Conservation (phyloP, 1,284 basidiomycete species). For the Agaricales sp. region DNA sequence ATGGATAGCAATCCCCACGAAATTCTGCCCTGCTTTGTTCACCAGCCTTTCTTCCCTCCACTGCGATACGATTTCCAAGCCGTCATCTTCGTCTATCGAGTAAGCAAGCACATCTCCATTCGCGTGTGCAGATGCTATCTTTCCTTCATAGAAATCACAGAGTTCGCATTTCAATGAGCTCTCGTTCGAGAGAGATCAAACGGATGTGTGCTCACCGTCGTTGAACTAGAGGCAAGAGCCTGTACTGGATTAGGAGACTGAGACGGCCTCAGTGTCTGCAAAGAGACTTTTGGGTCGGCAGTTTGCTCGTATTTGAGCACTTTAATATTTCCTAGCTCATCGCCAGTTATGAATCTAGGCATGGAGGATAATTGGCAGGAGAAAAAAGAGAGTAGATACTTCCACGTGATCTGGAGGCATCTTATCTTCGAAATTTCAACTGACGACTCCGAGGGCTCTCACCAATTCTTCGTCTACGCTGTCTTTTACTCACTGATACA, state of each 20-base stretch:
- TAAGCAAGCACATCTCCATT: constrained; percentile 42
- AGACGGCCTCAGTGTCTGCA: constrained; percentile 21
- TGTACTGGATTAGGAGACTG: constrained; percentile 30
- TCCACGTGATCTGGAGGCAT: neutral
- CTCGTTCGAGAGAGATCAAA: constrained; percentile 8
- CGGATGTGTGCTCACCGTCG: constrained; percentile 26
- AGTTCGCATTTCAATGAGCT: neutral
- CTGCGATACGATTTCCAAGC: constrained; percentile 25
- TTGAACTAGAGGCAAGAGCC: constrained; percentile 18
- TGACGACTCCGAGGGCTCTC: neutral
- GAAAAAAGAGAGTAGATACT: neutral
- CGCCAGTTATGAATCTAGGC: constrained; percentile 59
- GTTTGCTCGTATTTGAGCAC: constrained; percentile 30
- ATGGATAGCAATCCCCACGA: constrained; percentile 45
- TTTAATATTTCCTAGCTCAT: constrained; percentile 67
- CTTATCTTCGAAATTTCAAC: neutral
- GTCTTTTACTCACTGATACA: no score
- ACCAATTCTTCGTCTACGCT: neutral
- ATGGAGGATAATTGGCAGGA: constrained; percentile 23
- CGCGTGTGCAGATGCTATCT: constrained; percentile 55
- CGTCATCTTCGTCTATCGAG: constrained; percentile 28
- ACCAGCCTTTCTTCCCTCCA: constrained; percentile 55
- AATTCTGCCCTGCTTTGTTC: constrained; percentile 36
- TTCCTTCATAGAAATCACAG: constrained; percentile 23
- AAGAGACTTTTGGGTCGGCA: constrained; percentile 13